phyloP scores from a whole-genome alignment of 208 protist species.

The Trypanosoma platydactyli region DNA sequence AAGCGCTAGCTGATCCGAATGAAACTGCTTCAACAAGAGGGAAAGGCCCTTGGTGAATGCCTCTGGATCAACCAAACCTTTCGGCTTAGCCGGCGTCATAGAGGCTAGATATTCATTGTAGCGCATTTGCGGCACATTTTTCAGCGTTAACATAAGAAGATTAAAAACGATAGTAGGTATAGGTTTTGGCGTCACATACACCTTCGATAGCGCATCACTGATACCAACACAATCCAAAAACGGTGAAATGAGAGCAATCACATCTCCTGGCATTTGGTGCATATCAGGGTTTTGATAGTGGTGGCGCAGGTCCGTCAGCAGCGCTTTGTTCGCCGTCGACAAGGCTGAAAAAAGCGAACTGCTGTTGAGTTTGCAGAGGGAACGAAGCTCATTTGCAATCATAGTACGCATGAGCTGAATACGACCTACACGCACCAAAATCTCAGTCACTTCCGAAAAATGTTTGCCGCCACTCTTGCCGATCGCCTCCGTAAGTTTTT shows the following conservation, averaged over 20 bases:
- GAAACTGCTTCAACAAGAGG: conserved; percentile 93
- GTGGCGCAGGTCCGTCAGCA: conserved; percentile 86
- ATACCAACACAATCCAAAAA: conserved; percentile 88
- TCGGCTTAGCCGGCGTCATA: conserved; percentile 47
- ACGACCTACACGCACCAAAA: conserved; percentile 61
- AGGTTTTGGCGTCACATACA: conserved; percentile 83
- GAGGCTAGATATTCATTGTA: conserved; percentile 62
- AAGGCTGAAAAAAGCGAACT: conserved; percentile 75
- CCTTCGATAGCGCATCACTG: conserved; percentile 73
- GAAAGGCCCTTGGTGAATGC: conserved; percentile 89
- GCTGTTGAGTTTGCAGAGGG: conserved; percentile 81
- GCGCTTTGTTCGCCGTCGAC: conserved; percentile 77
- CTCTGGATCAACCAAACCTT: conserved; percentile 76
- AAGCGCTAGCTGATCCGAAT: conserved; percentile 68
- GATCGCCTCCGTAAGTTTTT: conserved; percentile 33
- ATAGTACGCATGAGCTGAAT: conserved; percentile 87
- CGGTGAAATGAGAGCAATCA: conserved; percentile 64
- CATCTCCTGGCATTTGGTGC: conserved; percentile 62
- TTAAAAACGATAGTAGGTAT: conserved; percentile 78
- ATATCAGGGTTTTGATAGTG: conserved; percentile 75
- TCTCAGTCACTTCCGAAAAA: conserved; percentile 30
- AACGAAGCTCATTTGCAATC: conserved; percentile 89
- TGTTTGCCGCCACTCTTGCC: background rate
- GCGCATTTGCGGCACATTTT: conserved; percentile 47
- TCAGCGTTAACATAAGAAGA: conserved; percentile 73